phyloP scores from a whole-genome alignment of 176 grass and related monocot genomes.

The Dactylis glomerata region DNA sequence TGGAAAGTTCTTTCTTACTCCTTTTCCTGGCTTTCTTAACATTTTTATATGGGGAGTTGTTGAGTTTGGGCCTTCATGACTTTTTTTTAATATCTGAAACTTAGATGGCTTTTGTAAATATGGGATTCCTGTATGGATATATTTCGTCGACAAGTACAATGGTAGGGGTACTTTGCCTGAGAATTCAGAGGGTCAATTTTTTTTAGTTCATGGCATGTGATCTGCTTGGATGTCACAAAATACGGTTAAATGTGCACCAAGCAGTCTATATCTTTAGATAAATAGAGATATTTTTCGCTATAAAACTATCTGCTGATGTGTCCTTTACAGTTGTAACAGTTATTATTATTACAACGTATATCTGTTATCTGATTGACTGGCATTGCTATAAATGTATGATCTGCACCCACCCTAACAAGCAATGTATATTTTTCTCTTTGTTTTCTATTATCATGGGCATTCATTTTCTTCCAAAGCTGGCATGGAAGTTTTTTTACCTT shows the following conservation, averaged over 20 bases:
- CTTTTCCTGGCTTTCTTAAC: not conserved
- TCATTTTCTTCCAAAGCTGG: not conserved
- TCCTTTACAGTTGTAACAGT: not conserved
- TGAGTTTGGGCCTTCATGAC: not conserved
- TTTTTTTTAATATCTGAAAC: not conserved
- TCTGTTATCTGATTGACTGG: not conserved
- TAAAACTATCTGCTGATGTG: not conserved
- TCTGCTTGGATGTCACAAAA: not conserved
- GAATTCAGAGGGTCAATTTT: not conserved
- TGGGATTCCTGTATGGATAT: not conserved
- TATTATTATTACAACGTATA: not conserved
- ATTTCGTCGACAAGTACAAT: not conserved
- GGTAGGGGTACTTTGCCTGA: not conserved
- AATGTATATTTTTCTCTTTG: not conserved
- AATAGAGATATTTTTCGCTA: not conserved
- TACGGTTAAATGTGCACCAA: not conserved
- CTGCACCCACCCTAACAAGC: not conserved
- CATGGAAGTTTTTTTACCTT: not conserved
- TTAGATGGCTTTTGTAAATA: not conserved
- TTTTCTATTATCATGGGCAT: not conserved
- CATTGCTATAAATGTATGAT: not conserved
- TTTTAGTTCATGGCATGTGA: not conserved
- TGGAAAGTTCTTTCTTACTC: not conserved
- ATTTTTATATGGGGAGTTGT: not conserved
- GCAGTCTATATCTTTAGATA: not conserved